Evolutionary conservation across 1,284 basidiomycete genomes (phyloP).

Genomic region (Microstroma glucosiphilum): DNA sequence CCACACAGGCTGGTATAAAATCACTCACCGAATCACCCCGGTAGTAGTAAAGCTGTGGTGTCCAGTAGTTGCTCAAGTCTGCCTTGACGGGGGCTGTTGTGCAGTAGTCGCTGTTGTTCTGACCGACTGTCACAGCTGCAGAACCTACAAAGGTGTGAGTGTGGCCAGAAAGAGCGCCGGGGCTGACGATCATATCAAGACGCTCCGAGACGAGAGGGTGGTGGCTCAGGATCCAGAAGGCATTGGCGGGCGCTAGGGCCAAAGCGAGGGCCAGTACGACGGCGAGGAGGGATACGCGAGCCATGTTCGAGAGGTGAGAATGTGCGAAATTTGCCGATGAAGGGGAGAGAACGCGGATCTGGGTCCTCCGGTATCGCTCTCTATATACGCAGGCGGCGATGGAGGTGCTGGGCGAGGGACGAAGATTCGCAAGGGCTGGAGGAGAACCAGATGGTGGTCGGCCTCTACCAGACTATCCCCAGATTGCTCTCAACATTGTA

Average conservation of each 20-base stretch:
- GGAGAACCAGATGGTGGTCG: no score
- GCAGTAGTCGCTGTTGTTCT: conserved; percentile 26
- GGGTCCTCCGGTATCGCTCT: no score
- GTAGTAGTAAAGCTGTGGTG: conserved; percentile 53
- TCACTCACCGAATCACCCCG: conserved; percentile 13
- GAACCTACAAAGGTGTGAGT: conserved; percentile 53
- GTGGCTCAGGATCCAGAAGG: conserved; percentile 27
- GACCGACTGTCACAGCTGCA: background rate
- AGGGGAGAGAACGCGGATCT: no score
- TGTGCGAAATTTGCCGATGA: no score
- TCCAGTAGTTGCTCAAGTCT: conserved; percentile 55
- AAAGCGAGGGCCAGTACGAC: background rate
- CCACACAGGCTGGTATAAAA: no score
- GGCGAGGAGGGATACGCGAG: conserved; percentile 44
- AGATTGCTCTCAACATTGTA: no score
- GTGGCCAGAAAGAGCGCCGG: conserved; percentile 52
- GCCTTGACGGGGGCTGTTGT: conserved; percentile 51
- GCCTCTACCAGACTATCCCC: no score
- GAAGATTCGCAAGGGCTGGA: no score
- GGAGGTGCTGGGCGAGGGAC: no score
- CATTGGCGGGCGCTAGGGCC: conserved; percentile 7
- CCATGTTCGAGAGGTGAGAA: no score
- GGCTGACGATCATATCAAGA: conserved; percentile 55
- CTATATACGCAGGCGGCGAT: no score
- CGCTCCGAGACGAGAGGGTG: conserved; percentile 51